Evolutionary conservation across 805 yeast species (phyloP), one percentile per base, ranked within the genome.

Genomic region (Kregervanrija delftensis): DNA sequence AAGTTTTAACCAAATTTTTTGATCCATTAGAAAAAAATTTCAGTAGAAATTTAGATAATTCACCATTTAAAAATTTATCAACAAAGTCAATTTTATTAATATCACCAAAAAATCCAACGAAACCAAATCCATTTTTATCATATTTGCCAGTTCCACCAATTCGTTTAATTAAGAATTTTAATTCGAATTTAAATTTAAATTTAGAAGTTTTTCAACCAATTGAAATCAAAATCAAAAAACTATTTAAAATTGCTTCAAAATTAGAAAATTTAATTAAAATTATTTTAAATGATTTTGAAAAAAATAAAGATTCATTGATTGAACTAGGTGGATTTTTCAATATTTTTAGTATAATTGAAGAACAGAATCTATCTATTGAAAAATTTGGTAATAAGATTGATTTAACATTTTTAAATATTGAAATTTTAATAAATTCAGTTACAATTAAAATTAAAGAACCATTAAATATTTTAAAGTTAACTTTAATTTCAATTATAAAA

Each of bases 251-350:
- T 12, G 46, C 59, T 3, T 45, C 42, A 2, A 46, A 64, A 32
- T 50, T 75, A 37, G 73, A 73, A 48, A 59, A 59, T 37, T 48
- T 64, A 4, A 63, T 67, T 49, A 57, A 68, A n/a, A 61, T 65
- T 22, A 53, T 72, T 9, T 60, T 64, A 16, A 68, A 69, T 38
- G 66, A 69, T 50, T 67, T 68, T 48, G 71, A 70, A 42, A 51
- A 54, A 0, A 57, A 73, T 32, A 63, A 74, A 41, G 47, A 61
- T 12, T 60, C 65, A 5, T 54, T 76, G 49, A 67, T 76, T 11
- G 79, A 76, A 53, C 61, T 77, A 41, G 83, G 83, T 15, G 81
- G 79, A 3, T 73, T 74, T 52, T 67, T 76, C 52, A 77, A 77
- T 56, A 73, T 77, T 47, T 75, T 77, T 50, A 72, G 79, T 15